Evolutionary conservation across 73 alveolate species (phyloP).

Genomic region (Breviolum minutum): DNA sequence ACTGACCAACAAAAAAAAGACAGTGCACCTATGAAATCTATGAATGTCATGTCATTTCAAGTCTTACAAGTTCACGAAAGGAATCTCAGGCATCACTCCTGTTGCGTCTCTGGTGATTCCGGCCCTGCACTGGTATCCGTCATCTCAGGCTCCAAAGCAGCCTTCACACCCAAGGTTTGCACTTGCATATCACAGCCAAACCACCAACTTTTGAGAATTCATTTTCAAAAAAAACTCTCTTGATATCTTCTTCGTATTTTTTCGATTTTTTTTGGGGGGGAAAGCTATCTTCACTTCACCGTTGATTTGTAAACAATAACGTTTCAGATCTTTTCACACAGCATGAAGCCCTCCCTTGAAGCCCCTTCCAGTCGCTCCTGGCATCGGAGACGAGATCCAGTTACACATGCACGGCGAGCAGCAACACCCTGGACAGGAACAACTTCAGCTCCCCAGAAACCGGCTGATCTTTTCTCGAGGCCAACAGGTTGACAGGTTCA

Average conservation of each 20-base stretch:
- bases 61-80: not conserved
- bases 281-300: too few relatives aligned
- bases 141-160: conserved; percentile 56
- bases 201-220: not conserved
- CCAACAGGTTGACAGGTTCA: not conserved
- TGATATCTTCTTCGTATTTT: not conserved
- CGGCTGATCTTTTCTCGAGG: not conserved
- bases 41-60: too few relatives aligned
- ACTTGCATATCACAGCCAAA: not conserved
- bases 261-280: too few relatives aligned
- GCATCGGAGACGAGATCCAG: not conserved
- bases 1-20: too few relatives aligned
- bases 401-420: not conserved
- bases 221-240: not conserved
- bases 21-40: too few relatives aligned
- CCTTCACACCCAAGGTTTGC: not conserved
- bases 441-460: not conserved
- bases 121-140: not conserved
- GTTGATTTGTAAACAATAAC: not conserved
- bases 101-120: conserved; percentile 8
- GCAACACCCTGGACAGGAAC: conserved; percentile 8
- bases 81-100: not conserved
- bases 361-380: not conserved
- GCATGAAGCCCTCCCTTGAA: not conserved
- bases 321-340: not conserved